phyloP scores from a whole-genome alignment of 805 yeast genomes.

The Komagataella populi region DNA sequence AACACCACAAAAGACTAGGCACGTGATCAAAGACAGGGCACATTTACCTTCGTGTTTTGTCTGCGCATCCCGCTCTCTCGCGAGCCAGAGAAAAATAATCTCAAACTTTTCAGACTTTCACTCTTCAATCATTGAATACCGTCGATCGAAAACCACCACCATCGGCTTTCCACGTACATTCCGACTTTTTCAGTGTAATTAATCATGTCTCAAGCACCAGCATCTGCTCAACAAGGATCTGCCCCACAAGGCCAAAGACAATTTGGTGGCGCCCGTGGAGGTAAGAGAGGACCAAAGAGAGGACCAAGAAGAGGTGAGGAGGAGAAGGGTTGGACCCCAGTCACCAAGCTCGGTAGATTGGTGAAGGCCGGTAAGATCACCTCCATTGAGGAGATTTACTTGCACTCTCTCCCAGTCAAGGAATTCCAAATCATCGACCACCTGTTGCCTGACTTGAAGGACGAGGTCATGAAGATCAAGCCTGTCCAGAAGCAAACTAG shows the following conservation, averaged over 20 bases:
- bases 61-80: neutral
- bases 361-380: constrained; percentile 97
- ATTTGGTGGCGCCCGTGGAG: constrained; percentile 48
- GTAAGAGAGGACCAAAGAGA: constrained; percentile 40
- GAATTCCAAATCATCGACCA: constrained; percentile 98
- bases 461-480: constrained; percentile 99
- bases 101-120: neutral
- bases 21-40: no score
- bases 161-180: constrained; percentile 65
- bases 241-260: constrained; percentile 22
- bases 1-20: neutral
- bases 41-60: no score
- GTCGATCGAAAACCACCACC: constrained; percentile 59
- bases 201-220: constrained; percentile 30
- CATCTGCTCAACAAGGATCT: constrained; percentile 18
- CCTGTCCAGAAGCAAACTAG: constrained; percentile 99
- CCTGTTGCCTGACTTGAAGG: constrained; percentile 89
- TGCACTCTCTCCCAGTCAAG: constrained; percentile 98
- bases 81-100: neutral
- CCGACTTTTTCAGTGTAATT: constrained; percentile 27
- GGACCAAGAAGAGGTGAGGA: constrained; percentile 76
- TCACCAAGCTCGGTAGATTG: constrained; percentile 99
- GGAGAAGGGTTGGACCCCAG: constrained; percentile 99
- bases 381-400: constrained; percentile 95
- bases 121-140: constrained; percentile 4